Base-by-base conservation (phyloP, 75 land plant species). In the Pinus taeda region DNA sequence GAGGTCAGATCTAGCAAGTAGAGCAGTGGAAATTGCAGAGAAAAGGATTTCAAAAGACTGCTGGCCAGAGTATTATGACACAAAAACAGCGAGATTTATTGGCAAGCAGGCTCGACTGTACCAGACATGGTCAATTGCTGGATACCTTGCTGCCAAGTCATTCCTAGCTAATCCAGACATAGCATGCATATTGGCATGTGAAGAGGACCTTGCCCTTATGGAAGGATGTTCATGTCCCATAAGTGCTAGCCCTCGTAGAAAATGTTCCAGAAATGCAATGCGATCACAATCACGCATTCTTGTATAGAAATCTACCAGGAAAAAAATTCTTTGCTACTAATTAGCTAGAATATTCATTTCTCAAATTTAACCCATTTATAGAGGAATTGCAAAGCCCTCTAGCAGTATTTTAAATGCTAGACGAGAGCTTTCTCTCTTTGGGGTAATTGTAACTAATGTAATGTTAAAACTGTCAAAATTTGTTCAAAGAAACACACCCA, bases 11-110 rank as follows among this genome's bases (percentile, higher is more conserved):
- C 83, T 93, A 64, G 93, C 94, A 13, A 72, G 86, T 30, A 79
- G 83, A 49, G 91, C 93, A 14, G 81, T 91, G 30, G 94, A 91
- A 45, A 79, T 91, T 11, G 81, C 81, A 13, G 95, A 93, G 55
- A 58, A 69, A 60, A 72, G 95, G 71, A 55, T 93, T 30, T 57
- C 45, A 5, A 85, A 89, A 72, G 95, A 93, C 70, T 74, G 83
- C 24, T 91, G 95, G 95, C 93, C 95, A 0, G 95, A 93, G 60
- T 92, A 92, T 58, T 92, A 92, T 73, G 95, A 92, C 70, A 93
- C 93, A 15, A 92, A 91, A 78, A 80, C 77, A 24, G 95, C 91
- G 21, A 65, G 95, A 4, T 91, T 79, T 57, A 73, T 93, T 20
- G 95, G 93, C 15, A 92, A 92, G 59, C 95, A 92, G 49, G 77